Evolutionary conservation across 169 alveolate genomes (phyloP).

Genomic region (Eimeria maxima): DNA sequence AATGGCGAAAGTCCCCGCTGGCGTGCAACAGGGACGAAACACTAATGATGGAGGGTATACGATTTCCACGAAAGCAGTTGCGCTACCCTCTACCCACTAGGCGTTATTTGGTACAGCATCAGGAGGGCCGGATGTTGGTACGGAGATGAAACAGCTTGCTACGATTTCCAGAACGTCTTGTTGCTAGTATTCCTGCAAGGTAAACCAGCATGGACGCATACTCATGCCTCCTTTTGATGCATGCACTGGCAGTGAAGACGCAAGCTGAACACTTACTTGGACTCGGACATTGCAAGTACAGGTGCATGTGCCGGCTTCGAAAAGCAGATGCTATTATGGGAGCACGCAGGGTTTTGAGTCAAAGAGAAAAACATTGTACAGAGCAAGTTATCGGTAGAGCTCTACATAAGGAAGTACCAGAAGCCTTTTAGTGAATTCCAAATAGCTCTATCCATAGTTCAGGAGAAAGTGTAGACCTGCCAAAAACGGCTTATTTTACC

Average conservation of each 20-base stretch:
- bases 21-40: background rate
- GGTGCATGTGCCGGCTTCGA: background rate
- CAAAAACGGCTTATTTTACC: no score
- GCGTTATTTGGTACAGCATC: background rate
- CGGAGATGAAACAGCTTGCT: background rate
- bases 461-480: background rate
- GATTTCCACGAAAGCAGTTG: background rate
- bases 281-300: background rate
- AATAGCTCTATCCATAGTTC: background rate
- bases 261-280: background rate
- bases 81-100: background rate
- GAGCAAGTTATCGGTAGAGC: background rate
- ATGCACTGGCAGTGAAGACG: background rate
- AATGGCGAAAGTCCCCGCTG: background rate
- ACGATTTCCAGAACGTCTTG: background rate
- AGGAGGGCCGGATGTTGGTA: background rate
- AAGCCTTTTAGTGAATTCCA: background rate
- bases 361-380: background rate
- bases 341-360: background rate
- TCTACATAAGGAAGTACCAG: background rate
- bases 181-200: background rate
- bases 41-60: background rate
- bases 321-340: background rate
- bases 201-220: background rate
- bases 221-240: background rate